These are phyloP conservation scores for Alternaria atra DNA, from an alignment of 2,329 filamentous ascomycete species.

Conservation along the genomic window DNA sequence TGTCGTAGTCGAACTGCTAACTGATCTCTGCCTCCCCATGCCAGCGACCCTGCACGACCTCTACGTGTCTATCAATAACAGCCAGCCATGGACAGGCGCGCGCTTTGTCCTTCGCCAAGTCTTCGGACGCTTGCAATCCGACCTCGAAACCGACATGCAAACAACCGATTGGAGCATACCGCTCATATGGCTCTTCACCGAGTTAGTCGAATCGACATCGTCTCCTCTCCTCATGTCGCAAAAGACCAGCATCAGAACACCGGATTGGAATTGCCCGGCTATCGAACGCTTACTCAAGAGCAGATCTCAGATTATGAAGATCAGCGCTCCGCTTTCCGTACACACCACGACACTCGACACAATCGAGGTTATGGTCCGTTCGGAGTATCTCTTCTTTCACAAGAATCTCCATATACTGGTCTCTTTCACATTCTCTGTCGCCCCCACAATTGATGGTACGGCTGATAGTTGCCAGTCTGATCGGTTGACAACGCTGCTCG, in stretches of 20 bases:
- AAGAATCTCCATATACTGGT: not conserved
- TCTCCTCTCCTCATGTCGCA: not conserved
- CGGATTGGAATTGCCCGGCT: not conserved
- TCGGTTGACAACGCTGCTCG: not conserved
- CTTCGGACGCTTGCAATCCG: not conserved
- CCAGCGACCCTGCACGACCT: not conserved
- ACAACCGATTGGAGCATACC: not conserved
- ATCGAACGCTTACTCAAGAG: not conserved
- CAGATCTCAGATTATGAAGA: not conserved
- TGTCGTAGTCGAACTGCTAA: not conserved
- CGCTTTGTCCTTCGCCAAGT: not conserved
- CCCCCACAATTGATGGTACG: not conserved
- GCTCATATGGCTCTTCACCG: not conserved
- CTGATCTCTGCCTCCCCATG: not conserved
- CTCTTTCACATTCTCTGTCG: not conserved
- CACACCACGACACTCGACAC: not conserved
- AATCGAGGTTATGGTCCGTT: not conserved
- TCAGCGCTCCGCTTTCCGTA: not conserved
- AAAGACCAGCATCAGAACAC: not conserved
- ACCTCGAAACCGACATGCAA: not conserved
- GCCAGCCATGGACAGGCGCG: not conserved
- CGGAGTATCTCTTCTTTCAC: not conserved
- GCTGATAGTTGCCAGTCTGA: not conserved
- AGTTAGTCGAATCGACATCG: not conserved
- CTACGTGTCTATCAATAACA: too few relatives aligned